Evolutionary conservation across 2,329 filamentous ascomycete genomes (phyloP).

Genomic region (Ilyonectria robusta): DNA sequence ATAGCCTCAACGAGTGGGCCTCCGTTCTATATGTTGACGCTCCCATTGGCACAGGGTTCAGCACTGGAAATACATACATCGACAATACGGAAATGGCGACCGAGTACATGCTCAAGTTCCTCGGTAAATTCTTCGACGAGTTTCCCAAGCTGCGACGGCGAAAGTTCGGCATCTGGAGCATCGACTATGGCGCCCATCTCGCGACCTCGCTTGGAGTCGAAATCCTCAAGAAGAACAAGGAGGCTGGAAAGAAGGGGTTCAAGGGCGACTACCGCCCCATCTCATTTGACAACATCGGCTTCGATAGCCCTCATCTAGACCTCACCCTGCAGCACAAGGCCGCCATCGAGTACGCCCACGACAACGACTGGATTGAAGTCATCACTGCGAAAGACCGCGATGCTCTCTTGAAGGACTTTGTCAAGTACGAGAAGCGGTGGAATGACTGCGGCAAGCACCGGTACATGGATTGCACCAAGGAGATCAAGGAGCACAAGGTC

Average conservation of each 20-base stretch:
- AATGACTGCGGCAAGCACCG: background rate
- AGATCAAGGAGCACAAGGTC: background rate
- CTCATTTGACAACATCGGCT: background rate
- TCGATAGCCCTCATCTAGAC: constrained; percentile 31
- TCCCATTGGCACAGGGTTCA: constrained; percentile 20
- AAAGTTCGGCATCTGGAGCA: constrained; percentile 24
- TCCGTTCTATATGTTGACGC: constrained; percentile 27
- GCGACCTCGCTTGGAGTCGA: constrained; percentile 8
- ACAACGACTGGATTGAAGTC: constrained; percentile 1
- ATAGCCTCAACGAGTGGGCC: constrained; percentile 22
- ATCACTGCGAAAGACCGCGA: background rate
- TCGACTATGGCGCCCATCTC: constrained; percentile 18
- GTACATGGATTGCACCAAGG: background rate
- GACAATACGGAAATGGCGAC: background rate
- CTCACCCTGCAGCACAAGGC: constrained; percentile 20
- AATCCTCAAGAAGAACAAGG: constrained; percentile 6
- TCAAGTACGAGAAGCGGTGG: constrained; percentile 10
- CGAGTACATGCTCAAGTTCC: constrained; percentile 9
- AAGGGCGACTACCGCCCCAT: background rate
- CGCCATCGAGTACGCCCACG: constrained; percentile 11
- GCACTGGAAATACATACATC: constrained; percentile 7
- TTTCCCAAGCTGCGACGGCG: background rate
- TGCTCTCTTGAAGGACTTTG: constrained; percentile 5
- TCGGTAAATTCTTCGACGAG: constrained; percentile 14
- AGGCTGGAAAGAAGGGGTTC: background rate